Conservation (phyloP, 306 rosid genomes). For the Sicyos baderoa region DNA sequence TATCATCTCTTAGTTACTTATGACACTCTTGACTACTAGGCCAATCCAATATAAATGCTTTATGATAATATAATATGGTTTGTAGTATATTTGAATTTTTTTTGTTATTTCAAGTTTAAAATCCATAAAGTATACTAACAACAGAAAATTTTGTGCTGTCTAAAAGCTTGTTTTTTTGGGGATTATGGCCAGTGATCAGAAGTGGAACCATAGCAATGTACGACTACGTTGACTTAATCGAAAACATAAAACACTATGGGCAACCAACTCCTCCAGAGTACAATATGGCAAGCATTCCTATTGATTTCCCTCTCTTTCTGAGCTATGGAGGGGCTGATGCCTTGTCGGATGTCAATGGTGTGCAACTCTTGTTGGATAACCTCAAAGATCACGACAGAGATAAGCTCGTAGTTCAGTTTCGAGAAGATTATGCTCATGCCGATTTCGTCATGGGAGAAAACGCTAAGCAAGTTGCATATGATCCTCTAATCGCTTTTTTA, state of each 20-base stretch:
- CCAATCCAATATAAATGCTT: neutral
- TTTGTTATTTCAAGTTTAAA: neutral
- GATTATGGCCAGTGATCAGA: constrained; percentile 56
- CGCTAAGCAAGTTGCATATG: constrained; percentile 56
- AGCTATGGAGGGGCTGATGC: constrained; percentile 62
- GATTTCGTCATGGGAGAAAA: constrained; percentile 69
- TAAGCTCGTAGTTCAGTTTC: constrained; percentile 53
- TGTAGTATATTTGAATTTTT: too few species aligned
- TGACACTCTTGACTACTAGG: too few species aligned
- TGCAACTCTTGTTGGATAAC: constrained; percentile 36
- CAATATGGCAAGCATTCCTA: constrained; percentile 55
- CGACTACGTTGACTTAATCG: constrained; percentile 37
- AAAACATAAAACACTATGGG: constrained; percentile 52
- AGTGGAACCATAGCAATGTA: constrained; percentile 49
- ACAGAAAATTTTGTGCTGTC: neutral
- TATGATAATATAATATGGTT: neutral
- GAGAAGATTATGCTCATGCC: constrained; percentile 69
- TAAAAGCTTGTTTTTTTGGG: neutral
- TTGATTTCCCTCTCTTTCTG: constrained; percentile 57
- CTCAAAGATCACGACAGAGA: constrained; percentile 47
- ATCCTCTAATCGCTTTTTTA: constrained; percentile 67
- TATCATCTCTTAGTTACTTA: too few species aligned
- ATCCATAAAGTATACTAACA: neutral
- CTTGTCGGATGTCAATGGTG: constrained; percentile 66
- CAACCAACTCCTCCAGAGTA: constrained; percentile 61